Evolutionary conservation across 176 grass and related monocot species (phyloP).

Genomic region (Cenchrus fungigraminus): DNA sequence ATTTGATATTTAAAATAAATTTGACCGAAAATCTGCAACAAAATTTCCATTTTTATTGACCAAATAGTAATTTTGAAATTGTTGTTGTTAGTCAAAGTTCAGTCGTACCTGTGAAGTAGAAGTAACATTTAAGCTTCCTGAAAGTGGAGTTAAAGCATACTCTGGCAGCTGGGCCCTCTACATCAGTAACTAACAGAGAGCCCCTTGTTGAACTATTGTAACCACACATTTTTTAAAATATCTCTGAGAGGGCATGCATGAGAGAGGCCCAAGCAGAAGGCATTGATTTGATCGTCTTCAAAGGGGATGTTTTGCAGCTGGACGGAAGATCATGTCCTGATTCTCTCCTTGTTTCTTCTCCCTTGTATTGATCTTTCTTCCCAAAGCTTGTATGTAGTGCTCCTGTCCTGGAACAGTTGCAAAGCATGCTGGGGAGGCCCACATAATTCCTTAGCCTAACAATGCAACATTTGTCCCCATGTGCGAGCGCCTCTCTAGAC

Average conservation of each 20-base stretch:
- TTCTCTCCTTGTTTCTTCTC: constrained; percentile 42
- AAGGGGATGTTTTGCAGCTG: constrained; percentile 35
- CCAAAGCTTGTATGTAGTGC: constrained; percentile 33
- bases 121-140: not conserved
- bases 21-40: not conserved
- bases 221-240: constrained; percentile 3
- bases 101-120: not conserved
- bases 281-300: constrained; percentile 39
- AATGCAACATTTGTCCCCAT: constrained; percentile 53
- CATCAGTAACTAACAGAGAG: not conserved
- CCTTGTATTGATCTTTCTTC: constrained; percentile 44
- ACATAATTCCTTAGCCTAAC: constrained; percentile 52
- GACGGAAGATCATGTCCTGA: constrained; percentile 39
- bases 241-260: not conserved
- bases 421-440: constrained; percentile 33
- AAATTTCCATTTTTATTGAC: not conserved
- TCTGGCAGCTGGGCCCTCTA: not conserved
- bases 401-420: constrained; percentile 38
- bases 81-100: not conserved
- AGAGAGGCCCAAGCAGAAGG: not conserved
- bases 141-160: not conserved
- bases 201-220: constrained; percentile 18
- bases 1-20: not conserved
- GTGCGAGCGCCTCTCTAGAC: constrained; percentile 39
- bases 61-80: not conserved